Percentiles rank a stretch among this genome's conserved stretches.
Conservation (phyloP, 129 eudicot species). For the Kitagawia praeruptora region DNA sequence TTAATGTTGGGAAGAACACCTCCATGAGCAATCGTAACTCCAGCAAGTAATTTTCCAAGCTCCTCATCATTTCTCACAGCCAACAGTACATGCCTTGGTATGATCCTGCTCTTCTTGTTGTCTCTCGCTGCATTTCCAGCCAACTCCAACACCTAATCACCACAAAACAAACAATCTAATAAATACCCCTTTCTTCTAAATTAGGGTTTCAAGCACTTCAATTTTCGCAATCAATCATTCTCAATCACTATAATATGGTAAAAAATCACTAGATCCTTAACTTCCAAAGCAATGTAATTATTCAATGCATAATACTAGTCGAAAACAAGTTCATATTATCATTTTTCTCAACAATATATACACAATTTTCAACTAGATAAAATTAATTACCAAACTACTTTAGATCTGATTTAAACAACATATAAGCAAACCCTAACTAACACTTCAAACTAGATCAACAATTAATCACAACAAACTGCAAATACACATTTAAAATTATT, state of each 20-base stretch:
- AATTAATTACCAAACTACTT: neutral
- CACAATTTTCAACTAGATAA: too few species aligned
- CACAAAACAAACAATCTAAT: neutral
- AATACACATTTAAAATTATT: neutral
- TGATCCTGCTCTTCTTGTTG: slow-evolving; percentile 41
- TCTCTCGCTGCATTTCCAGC: slow-evolving; percentile 48
- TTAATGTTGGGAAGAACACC: slow-evolving; percentile 43
- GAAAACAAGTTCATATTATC: neutral
- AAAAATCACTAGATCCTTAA: neutral
- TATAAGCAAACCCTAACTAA: neutral
- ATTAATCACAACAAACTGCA: neutral
- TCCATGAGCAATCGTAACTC: slow-evolving; percentile 44
- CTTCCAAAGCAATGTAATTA: too few species aligned
- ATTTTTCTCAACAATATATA: neutral
- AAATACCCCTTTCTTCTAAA: neutral
- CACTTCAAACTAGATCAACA: too few species aligned
- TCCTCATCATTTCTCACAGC: slow-evolving; percentile 52
- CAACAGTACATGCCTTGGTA: slow-evolving; percentile 35
- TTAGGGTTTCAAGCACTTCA: neutral
- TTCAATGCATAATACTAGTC: too few species aligned
- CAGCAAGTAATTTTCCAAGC: slow-evolving; percentile 28
- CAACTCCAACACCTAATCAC: slow-evolving; percentile 34
- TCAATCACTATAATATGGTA: neutral
- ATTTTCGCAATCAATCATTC: neutral
- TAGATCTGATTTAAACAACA: neutral